Base-by-base conservation (phyloP, 2,329 filamentous ascomycete species). In the Lasiodiplodia hormozganensis region DNA sequence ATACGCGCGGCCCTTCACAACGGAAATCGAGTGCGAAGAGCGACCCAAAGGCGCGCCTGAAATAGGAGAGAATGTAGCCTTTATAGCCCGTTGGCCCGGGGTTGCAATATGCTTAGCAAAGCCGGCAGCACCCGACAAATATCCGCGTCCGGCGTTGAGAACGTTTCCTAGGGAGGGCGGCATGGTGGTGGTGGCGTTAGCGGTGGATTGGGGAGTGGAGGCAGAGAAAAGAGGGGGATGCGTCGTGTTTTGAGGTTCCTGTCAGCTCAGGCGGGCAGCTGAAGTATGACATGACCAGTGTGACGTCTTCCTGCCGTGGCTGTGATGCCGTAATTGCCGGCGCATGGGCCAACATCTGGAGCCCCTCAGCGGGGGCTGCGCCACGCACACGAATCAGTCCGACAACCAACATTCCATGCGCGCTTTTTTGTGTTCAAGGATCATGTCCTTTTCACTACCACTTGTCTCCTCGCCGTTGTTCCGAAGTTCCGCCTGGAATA, bases 1-100 rank as follows among this genome's bases (percentile, higher is more conserved):
- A 73, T 87, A 87, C 36, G 85, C 85, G 70, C 84, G 83, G 65
- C 84, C 82, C 69, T 83, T 83, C 70, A 88, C 79, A 56, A 86
- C 76, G 4, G 84, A 86, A 58, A 88, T 72, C 2, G 84, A 85
- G 74, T 88, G 86, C 54, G 83, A 76, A 10, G 82, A 81, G 66
- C 86, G 81, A 7, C 81, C 79, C 12, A 89, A 79, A 68, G 77
- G 69, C 69, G 81, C 71, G 71, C 81, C 73, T 69, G 73, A 81
- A 64, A 88, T 81, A 65, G 83, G 84, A 11, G 78, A 81, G 54
- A 87, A 81, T 1, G 81, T 82, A 8, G 84, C 84, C 69, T 83
- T 85, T 54, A 84, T 79, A 0, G 86, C 86, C 1, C 84, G 82
- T 36, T 77, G 71, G 68, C 75, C 74, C 34, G 62, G 52, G 10